Evolutionary conservation across 108 stramenopile genomes (phyloP), one percentile per base, ranked within the genome.

Genomic region (Nitzschia sp.): DNA sequence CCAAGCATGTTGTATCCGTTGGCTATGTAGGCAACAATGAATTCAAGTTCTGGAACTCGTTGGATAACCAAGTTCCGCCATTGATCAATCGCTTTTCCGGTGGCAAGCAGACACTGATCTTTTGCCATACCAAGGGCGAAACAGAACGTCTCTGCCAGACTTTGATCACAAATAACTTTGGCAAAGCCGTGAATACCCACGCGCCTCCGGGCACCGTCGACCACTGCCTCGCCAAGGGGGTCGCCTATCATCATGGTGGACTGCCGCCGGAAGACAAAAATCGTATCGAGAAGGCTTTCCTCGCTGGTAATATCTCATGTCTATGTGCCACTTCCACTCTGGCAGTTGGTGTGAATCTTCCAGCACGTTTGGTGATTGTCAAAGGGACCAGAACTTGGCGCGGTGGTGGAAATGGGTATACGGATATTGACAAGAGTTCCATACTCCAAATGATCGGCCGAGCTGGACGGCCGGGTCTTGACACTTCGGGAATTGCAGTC

Each of bases 401-500:
- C n/a, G 97, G 97, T 47, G 68, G 82, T 1, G 77, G 69, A 38
- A 60, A 46, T 26, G 96, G 97, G 0, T 88, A 95, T 60, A 82
- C 88, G 62, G 94, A 96, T 25, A 82, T 97, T 30, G 89, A 94
- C 57, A 75, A 78, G 25, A 87, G 88, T 1, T 87, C 89, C 18
- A 68, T 99, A 18, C 68, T 98, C 9, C 98, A 99, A 68, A 99
- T 99, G 98, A 86, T 98, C 17, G 98, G 98, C 23, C 75, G 98
- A 33, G 98, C 98, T 17, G 98, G 98, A 13, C 78, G 98, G 1
- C 94, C 94, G 24, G 98, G 98, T 5, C 91, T 93, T 32, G 98
- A 99, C 66, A 89, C 91, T 17, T 92, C 81, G 54, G 98, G 98
- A n/a, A 81, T 80, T 3, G 92, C 95, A 24, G 89, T 96, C 21